Evolutionary conservation across 257 asterid species (phyloP), one percentile per base, ranked within the genome.

Genomic region (Scutellaria minor): DNA sequence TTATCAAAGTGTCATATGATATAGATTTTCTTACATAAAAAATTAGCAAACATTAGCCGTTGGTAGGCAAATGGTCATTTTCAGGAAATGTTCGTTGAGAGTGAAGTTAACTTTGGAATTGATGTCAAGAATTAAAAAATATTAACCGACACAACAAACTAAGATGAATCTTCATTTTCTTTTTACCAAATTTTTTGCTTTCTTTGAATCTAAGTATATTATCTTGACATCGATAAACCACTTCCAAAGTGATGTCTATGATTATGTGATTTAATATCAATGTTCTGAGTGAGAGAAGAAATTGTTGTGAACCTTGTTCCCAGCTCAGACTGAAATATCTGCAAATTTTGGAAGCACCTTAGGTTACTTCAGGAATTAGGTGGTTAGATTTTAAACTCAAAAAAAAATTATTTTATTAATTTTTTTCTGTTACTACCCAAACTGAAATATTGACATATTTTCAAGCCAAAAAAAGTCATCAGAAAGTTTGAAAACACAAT

Each of bases 11-110:
- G 40, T 22, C 1, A 2, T 6, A 45, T 6, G 18, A 44, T 2
- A 20, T 24, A 5, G 9, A 47, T 5, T 9, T 46, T 2, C 24
- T 14, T 9, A 51, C 24, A 55, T 7, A 22, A 20, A 51, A 50
- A 45, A 20, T 15, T 67, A 12, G 51, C 64, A 52, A 64, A 55
- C 37, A 60, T 20, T 50, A 54, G 39, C 53, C 63, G 22, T 55
- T 57, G 56, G 77, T 66, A 24, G 92, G 85, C 77, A 67, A 57
- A 9, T 77, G 24, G 86, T 87, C 87, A 70, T 71, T 83, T 72
- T 85, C 87, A 24, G 27, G 27, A 40, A 55, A 73, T 67, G 74
- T 80, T 77, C 45, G 83, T 85, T 85, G 82, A 59, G 74, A 80
- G 70, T 31, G 37, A 73, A 73, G 85, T 74, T 76, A 60, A 79